Percentiles rank a stretch among this genome's conserved stretches.
These are phyloP conservation scores for Suhomyces sp. DNA, from an alignment of 805 yeast species.

Conservation along the genomic window DNA sequence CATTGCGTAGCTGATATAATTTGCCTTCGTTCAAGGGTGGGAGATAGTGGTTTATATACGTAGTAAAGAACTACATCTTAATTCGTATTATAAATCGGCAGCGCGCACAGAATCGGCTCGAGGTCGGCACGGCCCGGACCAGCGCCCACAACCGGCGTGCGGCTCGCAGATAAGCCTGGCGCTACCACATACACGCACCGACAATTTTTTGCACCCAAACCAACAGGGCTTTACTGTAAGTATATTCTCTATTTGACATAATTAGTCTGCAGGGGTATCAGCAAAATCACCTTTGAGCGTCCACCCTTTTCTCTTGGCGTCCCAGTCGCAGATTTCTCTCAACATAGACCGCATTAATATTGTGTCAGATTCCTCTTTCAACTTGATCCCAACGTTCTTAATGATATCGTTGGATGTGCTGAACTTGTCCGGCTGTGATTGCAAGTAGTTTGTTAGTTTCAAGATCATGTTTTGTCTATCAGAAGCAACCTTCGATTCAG, in stretches of 20 bases:
- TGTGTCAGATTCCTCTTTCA: constrained; percentile 47
- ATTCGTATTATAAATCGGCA: background rate
- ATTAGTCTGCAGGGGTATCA: background rate
- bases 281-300: constrained; percentile 36
- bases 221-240: background rate
- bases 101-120: background rate
- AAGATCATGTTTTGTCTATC: constrained; percentile 24
- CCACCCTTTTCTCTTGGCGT: constrained; percentile 61
- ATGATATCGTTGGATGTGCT: constrained; percentile 51
- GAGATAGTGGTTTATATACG: too few species aligned
- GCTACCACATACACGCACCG: background rate
- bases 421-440: constrained; percentile 30
- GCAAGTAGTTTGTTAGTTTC: constrained; percentile 41
- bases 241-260: too few species aligned
- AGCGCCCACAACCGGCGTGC: background rate
- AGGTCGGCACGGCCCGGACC: background rate
- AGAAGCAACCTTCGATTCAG: background rate
- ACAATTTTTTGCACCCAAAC: background rate
- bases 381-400: constrained; percentile 32
- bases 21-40: background rate
- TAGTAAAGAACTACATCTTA: background rate
- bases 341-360: constrained; percentile 65
- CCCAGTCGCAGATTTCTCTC: constrained; percentile 67
- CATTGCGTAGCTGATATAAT: background rate
- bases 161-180: background rate